These are phyloP conservation scores for Acrasis kona DNA, from an alignment of 78 protist genomes.

Conservation along the genomic window DNA sequence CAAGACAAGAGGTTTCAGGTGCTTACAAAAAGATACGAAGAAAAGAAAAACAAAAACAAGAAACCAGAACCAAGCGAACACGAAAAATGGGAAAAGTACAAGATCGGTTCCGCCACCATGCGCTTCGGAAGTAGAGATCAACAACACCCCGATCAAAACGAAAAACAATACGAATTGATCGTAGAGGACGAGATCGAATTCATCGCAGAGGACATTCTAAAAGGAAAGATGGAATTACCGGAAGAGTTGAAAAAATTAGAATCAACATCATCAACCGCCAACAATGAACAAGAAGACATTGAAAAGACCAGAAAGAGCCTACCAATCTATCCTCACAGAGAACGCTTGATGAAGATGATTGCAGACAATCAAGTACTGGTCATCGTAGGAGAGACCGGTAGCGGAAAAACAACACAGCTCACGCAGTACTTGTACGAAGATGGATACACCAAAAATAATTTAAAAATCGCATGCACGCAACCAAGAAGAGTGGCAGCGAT, in stretches of 20 bases:
- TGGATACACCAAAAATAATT: slow-evolving; percentile 13
- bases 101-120: background rate
- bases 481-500: slow-evolving; percentile 94
- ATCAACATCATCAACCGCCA: background rate
- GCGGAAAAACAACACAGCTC: slow-evolving; percentile 96
- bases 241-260: background rate
- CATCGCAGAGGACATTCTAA: background rate
- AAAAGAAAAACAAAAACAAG: background rate
- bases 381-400: slow-evolving; percentile 99
- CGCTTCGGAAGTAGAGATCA: background rate
- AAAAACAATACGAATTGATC: background rate
- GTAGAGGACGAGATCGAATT: background rate
- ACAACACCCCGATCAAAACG: background rate
- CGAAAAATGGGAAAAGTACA: background rate
- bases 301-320: background rate
- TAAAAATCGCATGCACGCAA: slow-evolving; percentile 86
- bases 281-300: too few species aligned
- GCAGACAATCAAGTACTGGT: slow-evolving; percentile 63
- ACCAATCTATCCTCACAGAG: background rate
- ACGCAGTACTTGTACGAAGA: slow-evolving; percentile 21
- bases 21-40: background rate
- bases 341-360: slow-evolving; percentile 19
- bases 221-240: background rate
- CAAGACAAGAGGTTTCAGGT: background rate
- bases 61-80: too few species aligned